Percentiles rank a stretch among this genome's conserved stretches.
These are phyloP conservation scores for Neurospora terricola DNA, from an alignment of 495 filamentous ascomycete genomes.

Conservation along the genomic window DNA sequence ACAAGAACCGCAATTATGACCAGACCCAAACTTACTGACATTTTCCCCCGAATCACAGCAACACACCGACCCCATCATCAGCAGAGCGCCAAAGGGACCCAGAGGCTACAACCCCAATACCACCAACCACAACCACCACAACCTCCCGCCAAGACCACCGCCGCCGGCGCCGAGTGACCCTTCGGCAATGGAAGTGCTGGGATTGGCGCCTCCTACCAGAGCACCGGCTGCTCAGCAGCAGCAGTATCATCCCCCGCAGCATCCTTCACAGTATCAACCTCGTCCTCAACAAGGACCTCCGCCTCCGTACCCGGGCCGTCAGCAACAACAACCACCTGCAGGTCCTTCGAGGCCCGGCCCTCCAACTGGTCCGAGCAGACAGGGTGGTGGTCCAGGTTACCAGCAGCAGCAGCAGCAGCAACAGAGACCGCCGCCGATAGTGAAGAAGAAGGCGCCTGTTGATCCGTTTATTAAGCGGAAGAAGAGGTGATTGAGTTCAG, in stretches of 20 bases:
- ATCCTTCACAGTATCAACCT: neutral
- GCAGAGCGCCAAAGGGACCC: slow-evolving; percentile 6
- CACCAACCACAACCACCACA: neutral
- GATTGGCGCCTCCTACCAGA: slow-evolving; percentile 14
- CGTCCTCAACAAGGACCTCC: slow-evolving; percentile 6
- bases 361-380: slow-evolving; percentile 6
- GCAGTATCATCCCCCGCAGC: neutral
- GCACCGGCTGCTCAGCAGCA: neutral
- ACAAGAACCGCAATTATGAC: neutral
- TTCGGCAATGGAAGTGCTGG: slow-evolving; percentile 22
- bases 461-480: slow-evolving; percentile 38
- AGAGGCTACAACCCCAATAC: neutral
- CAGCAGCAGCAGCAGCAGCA: neutral
- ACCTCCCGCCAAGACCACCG: neutral
- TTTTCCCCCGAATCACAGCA: neutral
- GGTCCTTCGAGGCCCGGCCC: neutral
- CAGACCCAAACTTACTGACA: neutral
- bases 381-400: neutral
- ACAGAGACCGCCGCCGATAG: slow-evolving; percentile 8
- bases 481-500: slow-evolving; percentile 10
- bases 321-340: slow-evolving; percentile 1
- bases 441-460: slow-evolving; percentile 22
- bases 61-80: neutral
- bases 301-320: slow-evolving; percentile 4
- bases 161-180: slow-evolving; percentile 14